Percentiles rank a stretch among this genome's conserved stretches.
Evolutionary conservation across 208 protist genomes (phyloP).

Genomic region (Trypanosoma vivax): DNA sequence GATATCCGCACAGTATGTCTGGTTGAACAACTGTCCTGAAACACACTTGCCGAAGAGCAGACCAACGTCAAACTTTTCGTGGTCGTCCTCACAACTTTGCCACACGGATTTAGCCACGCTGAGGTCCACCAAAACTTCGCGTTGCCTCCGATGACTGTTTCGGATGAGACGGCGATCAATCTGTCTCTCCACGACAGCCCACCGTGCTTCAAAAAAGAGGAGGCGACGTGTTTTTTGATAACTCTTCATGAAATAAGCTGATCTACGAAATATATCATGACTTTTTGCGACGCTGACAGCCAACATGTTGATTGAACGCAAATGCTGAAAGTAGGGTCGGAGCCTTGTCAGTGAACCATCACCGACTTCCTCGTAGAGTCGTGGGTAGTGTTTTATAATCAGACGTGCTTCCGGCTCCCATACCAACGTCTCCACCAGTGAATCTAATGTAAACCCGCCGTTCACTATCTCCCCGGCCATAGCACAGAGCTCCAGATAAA

Average conservation of each 20-base stretch:
- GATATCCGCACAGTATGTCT: constrained; percentile 52
- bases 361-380: constrained; percentile 6
- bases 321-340: constrained; percentile 60
- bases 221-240: constrained; percentile 57
- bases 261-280: constrained; percentile 51
- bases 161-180: constrained; percentile 43
- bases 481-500: constrained; percentile 66
- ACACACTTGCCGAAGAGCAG: constrained; percentile 20
- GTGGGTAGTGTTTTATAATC: constrained; percentile 21
- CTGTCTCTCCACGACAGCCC: constrained; percentile 69
- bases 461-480: constrained; percentile 28
- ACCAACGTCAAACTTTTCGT: constrained; percentile 12
- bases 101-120: constrained; percentile 29
- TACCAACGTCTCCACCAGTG: constrained; percentile 21
- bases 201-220: constrained; percentile 69
- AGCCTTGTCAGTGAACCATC: constrained; percentile 6
- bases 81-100: constrained; percentile 27
- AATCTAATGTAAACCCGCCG: constrained; percentile 27
- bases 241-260: constrained; percentile 45
- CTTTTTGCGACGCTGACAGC: constrained; percentile 62
- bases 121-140: constrained; percentile 50
- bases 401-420: constrained; percentile 13
- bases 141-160: constrained; percentile 18
- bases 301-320: constrained; percentile 55
- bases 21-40: constrained; percentile 63